Evolutionary conservation across 345 rosid species (phyloP), one percentile per base, ranked within the genome.

Genomic region (Populus pruinosa): DNA sequence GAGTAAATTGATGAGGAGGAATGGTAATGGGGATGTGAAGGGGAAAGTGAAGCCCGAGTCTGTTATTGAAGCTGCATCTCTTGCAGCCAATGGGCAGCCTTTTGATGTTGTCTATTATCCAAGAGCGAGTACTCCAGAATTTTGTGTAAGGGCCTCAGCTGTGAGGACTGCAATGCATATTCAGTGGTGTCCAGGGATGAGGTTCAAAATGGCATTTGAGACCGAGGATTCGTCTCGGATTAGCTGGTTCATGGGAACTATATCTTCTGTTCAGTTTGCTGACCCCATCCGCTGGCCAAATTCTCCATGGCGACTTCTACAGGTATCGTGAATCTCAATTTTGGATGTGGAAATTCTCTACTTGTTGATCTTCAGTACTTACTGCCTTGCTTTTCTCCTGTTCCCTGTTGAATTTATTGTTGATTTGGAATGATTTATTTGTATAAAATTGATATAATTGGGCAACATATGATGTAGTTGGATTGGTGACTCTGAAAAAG

Each of bases 231-330:
- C 98, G 0, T 95, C 99, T 14, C 84, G 98, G 71, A 91, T 95
- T 43, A 95, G 99, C 79, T 95, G 99, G 98, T 95, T 95, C 79
- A 92, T 91, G 96, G 99, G 99, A 39, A 92, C 94, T 27, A 89
- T 92, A 41, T 91, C 99, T 36, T 82, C 84, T 72, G 99, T 90
- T 73, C 92, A 89, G 71, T 92, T 95, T 66, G 83, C 90, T 41
- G 97, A 95, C 70, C 90, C 91, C 36, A 82, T 90, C 47, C 90
- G 80, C 61, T 95, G 99, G 99, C 93, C 98, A 67, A 87, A 87
- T 77, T 95, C 99, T 29, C 98, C 97, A 13, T 95, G 99, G 99
- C 85, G 97, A 5, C 91, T 95, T 82, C 85, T 95, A 5, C 94
- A 89, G 98, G 99, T 95, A 84, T 50, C n/a, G 12, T 38, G 65